phyloP scores from a whole-genome alignment of 768 basidiomycete species.

The Lentinula sp. region DNA sequence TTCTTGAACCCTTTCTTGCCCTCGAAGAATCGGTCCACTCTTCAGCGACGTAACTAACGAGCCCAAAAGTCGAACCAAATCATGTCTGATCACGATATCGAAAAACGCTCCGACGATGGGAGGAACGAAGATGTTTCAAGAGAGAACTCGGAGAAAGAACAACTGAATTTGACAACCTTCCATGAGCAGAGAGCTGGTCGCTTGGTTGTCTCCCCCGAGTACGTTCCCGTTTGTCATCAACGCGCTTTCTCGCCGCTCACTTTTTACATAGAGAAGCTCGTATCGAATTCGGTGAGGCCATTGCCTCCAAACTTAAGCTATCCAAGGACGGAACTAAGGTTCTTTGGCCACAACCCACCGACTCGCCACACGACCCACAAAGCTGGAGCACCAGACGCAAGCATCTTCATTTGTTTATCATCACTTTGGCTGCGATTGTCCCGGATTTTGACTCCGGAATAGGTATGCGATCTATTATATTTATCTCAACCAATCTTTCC shows the following conservation, averaged over 20 bases:
- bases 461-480: constrained; percentile 26
- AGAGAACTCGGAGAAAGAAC: constrained; percentile 8
- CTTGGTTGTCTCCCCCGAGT: constrained; percentile 58
- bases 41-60: background rate
- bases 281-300: constrained; percentile 50
- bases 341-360: constrained; percentile 66
- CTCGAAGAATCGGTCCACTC: background rate
- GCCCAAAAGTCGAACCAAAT: background rate
- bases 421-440: constrained; percentile 58
- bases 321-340: constrained; percentile 50
- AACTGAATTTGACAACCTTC: constrained; percentile 3
- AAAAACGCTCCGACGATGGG: background rate
- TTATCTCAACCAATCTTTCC: background rate
- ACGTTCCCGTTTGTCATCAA: background rate
- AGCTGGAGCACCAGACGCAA: constrained; percentile 49
- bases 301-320: constrained; percentile 52
- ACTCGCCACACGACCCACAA: constrained; percentile 21
- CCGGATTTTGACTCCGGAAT: constrained; percentile 67
- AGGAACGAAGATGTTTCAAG: background rate
- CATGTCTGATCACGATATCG: background rate
- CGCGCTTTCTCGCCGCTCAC: background rate
- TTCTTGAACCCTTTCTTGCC: background rate
- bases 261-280: constrained; percentile 45
- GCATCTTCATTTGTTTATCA: constrained; percentile 48
- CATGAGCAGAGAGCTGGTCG: constrained; percentile 48